These are phyloP conservation scores for Cladophialophora psammophila DNA, from an alignment of 2,329 filamentous ascomycete species.

Conservation along the genomic window DNA sequence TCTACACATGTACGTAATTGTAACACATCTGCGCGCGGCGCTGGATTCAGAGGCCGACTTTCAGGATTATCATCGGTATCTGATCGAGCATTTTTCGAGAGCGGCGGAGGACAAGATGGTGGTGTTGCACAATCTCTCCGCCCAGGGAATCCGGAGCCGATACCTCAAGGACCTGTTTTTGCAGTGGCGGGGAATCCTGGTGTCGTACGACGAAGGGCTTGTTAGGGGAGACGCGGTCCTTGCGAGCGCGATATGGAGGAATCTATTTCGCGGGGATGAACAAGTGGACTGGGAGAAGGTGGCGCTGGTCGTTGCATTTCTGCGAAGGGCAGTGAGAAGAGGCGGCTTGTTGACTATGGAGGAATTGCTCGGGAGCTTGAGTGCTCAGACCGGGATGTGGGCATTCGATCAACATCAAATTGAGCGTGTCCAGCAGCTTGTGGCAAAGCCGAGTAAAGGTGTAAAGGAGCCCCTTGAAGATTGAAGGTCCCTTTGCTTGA, in stretches of 20 bases:
- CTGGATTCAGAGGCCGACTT: constrained; percentile 71
- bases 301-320: constrained; percentile 68
- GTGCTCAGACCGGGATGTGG: constrained; percentile 25
- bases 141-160: constrained; percentile 63
- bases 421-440: constrained; percentile 8
- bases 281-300: constrained; percentile 68
- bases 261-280: constrained; percentile 79
- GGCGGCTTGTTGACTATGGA: constrained; percentile 17
- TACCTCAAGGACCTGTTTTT: constrained; percentile 86
- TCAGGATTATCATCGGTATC: constrained; percentile 82
- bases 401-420: constrained; percentile 13
- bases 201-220: constrained; percentile 65
- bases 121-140: constrained; percentile 56
- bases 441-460: constrained; percentile 18
- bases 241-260: constrained; percentile 83
- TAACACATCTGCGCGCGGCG: constrained; percentile 79
- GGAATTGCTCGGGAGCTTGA: constrained; percentile 18
- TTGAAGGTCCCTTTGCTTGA: background rate
- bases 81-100: constrained; percentile 87
- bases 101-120: constrained; percentile 74
- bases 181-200: constrained; percentile 86
- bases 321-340: constrained; percentile 52
- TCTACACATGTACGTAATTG: constrained; percentile 92
- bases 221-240: constrained; percentile 57
- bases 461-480: constrained; percentile 1